These are phyloP conservation scores for Terana coerulea DNA, from an alignment of 768 basidiomycete genomes.

Conservation along the genomic window DNA sequence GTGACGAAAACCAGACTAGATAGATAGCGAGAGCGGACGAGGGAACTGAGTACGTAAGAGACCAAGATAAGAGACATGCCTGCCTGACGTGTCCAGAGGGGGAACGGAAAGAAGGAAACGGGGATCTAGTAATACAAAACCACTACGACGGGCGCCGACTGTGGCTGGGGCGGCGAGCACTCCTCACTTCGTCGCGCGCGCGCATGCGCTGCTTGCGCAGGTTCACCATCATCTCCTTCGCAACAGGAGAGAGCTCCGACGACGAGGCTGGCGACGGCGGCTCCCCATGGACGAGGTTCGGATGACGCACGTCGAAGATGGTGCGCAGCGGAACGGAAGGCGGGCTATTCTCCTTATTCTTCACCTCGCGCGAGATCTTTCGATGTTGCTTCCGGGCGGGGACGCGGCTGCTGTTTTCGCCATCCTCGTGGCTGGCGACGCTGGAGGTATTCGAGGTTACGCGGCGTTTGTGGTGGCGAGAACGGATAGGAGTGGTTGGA, in stretches of 20 bases:
- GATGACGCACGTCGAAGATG: conserved; percentile 28
- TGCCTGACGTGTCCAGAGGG: too few relatives aligned
- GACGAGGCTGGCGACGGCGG: conserved; percentile 65
- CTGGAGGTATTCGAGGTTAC: conserved; percentile 14
- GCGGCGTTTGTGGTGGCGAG: conserved; percentile 21
- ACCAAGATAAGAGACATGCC: too few relatives aligned
- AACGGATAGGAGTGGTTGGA: conserved; percentile 31
- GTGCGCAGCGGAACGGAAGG: conserved; percentile 24
- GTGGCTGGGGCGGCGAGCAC: too few relatives aligned
- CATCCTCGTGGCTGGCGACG: neutral
- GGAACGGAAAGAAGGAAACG: too few relatives aligned
- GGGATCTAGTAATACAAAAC: too few relatives aligned
- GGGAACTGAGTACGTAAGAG: too few relatives aligned
- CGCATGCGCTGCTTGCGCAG: conserved; percentile 40
- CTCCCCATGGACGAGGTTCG: conserved; percentile 18
- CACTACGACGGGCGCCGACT: too few relatives aligned
- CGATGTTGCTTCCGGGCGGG: conserved; percentile 13
- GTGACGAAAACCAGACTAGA: too few relatives aligned
- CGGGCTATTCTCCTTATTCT: conserved; percentile 26
- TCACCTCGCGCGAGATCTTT: neutral
- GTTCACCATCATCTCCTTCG: conserved; percentile 63
- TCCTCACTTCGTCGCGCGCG: conserved; percentile 15
- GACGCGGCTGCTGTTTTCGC: neutral
- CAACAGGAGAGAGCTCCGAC: conserved; percentile 69
- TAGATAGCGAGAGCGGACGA: too few relatives aligned